phyloP scores from a whole-genome alignment of 768 basidiomycete species.

The Mycena leptocephala region DNA sequence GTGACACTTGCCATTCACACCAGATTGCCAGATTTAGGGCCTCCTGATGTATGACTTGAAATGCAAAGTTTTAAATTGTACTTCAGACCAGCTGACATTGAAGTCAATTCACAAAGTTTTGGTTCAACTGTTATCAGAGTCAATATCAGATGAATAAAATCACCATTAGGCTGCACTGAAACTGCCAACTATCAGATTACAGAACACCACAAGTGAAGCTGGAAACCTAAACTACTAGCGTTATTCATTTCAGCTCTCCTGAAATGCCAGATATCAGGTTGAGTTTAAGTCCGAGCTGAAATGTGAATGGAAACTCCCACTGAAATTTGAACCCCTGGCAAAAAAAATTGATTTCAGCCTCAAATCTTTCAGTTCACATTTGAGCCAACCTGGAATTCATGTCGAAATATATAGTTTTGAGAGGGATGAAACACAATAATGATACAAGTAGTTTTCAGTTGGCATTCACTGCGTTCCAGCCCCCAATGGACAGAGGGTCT shows the following conservation, averaged over 20 bases:
- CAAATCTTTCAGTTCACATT: neutral
- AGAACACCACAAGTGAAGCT: neutral
- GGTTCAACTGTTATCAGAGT: neutral
- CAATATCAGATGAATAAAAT: neutral
- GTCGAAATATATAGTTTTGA: neutral
- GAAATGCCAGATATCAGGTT: neutral
- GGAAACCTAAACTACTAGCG: neutral
- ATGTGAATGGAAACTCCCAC: neutral
- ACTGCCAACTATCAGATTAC: neutral
- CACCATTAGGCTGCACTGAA: neutral
- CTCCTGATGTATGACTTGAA: no score
- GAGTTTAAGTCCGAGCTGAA: neutral
- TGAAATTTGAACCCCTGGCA: neutral
- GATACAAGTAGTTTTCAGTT: neutral
- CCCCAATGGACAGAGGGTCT: no score
- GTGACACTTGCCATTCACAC: no score
- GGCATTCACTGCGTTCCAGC: no score
- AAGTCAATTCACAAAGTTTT: no score
- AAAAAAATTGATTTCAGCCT: neutral
- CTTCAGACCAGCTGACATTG: no score
- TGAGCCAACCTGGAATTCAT: neutral
- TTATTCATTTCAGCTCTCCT: neutral
- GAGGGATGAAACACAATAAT: neutral
- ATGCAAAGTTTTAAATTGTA: no score
- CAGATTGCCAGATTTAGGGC: no score